Evolutionary conservation across 768 basidiomycete genomes (phyloP), one percentile per base, ranked within the genome.

Genomic region (Artomyces pyxidatus): DNA sequence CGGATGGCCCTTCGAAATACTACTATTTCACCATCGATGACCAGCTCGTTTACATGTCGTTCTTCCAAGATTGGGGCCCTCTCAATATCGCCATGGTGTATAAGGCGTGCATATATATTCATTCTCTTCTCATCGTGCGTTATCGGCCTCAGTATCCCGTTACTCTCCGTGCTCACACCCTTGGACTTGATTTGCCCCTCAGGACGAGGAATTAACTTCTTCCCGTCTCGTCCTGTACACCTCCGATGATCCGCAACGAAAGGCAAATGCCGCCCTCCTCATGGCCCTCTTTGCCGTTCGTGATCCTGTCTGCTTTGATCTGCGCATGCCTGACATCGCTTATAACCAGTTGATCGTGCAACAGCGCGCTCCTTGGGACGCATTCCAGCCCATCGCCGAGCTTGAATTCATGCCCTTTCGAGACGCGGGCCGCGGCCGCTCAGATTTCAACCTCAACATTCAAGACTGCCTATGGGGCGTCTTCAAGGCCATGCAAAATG

Each of bases 21-120:
- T 88, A 89, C 69, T 95, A 85, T 69, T 92, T 95, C 71, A 89
- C 87, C 49, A 80, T 95, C 69, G 92, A 96, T 67, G 85, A 93
- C 73, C 86, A 91, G 56, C 76, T 96, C 30, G 76, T 86, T 57
- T 96, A 96, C 71, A 77, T 92, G 56, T 89, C 87, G 27, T 96
- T 96, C 76, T 94, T 87, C 65, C 83, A 91, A 63, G 92, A 96
- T 65, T 94, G 89, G 83, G 92, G 92, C 12, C 92, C 92, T 26
- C 73, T 93, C 47, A 92, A 92, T 63, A 74, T 92, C 32, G 83
- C 87, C n/a, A 88, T 88, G 87, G 87, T 92, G 27, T 92, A 90
- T 71, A 90, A 87, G 66, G 86, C 83, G 26, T 94, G 92, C 68
- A 88, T 95, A 28, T 78, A 91, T 55, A 85, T 94, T 50, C 92